Base-by-base conservation (phyloP, 257 asterid species). In the Salvia rosmarinus region DNA sequence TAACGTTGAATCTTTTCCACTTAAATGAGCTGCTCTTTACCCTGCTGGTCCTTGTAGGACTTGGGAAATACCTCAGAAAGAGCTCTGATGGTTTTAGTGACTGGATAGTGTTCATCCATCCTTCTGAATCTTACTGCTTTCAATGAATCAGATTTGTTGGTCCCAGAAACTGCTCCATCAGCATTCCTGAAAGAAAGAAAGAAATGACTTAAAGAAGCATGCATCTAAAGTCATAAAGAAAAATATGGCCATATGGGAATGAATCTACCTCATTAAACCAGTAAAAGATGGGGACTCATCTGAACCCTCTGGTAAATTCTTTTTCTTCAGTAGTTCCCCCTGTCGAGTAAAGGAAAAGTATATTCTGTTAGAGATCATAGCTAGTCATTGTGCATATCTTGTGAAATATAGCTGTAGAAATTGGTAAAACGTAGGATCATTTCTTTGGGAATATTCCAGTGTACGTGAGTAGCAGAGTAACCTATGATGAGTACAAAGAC, bases 271-370 rank as follows among this genome's bases (percentile, higher is more conserved):
- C 57, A 1, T 60, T 52, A 64, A 68, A 72, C 66, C 74, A 75
- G 75, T 11, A 52, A 43, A 60, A 2, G 86, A 60, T 28, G 88
- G 62, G 75, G 88, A 84, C 77, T 85, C 90, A 73, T 84, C 87
- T 10, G 83, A 80, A 50, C 54, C 62, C 79, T 89, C 86, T 72
- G 37, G 49, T 43, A 51, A 19, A 57, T 69, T 80, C 73, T 84
- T 82, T 57, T 78, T 87, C 87, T 90, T 89, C 85, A 93, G 79
- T 63, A 88, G 81, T 82, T 93, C 96, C 39, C 87, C 98, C 98
- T 89, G 52, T 66, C 69, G 65, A 59, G 70, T 7, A 65, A 79
- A 68, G n/a, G 20, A 51, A 76, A 5, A 7, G 7, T 21, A 3
- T 16, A 72, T 14, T 47, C 7, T 28, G 46, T 72, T 32, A 50